Evolutionary conservation across 2,329 filamentous ascomycete species (phyloP), one percentile per base, ranked within the genome.

Genomic region (Monosporascus sp.): DNA sequence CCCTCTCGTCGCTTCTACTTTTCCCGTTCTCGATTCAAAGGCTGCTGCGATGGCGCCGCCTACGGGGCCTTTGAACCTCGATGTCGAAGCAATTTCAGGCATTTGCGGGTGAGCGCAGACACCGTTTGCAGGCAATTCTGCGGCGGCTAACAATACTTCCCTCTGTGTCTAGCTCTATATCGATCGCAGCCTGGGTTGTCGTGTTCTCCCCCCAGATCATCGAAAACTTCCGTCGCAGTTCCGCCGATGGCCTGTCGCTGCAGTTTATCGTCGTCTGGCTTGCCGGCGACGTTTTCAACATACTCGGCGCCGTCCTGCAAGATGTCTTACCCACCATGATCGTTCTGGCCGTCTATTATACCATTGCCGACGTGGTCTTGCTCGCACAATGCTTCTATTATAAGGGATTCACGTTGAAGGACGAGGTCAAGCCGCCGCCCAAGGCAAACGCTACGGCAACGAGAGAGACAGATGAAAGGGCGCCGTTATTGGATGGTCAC

Each of bases 121-220:
- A 31, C 31, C 19, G 38, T 19, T 31, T 48, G 24, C 9, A 19
- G 16, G 24, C 11, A 44, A 27, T 31, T 16, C 58, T 56, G 16
- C 55, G 27, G 44, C 19, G 37, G 51, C 53, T 53, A 50, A 52
- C 46, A n/a, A 46, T 27, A 11, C n/a, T 50, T 55, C 50, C 57
- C 43, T 16, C 48, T 37, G 31, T 45, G 35, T 63, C 47, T 55
- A 90, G 92, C 37, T 96, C 92, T 8, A 92, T 99, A 62, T 96
- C 91, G 46, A 97, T 99, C 68, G 92, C 92, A 49, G 97, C 92
- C 69, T 97, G 94, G 94, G 89, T 97, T 53, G 90, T 97, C 37
- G 94, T 99, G 54, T 99, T 97, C 75, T 94, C 91, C 1, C 94
- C 94, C 2, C 94, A 99, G 64, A 97, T 99, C 63, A 87, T 96